phyloP scores from a whole-genome alignment of 148 eudicot species.

The Pharnaceum exiguum region DNA sequence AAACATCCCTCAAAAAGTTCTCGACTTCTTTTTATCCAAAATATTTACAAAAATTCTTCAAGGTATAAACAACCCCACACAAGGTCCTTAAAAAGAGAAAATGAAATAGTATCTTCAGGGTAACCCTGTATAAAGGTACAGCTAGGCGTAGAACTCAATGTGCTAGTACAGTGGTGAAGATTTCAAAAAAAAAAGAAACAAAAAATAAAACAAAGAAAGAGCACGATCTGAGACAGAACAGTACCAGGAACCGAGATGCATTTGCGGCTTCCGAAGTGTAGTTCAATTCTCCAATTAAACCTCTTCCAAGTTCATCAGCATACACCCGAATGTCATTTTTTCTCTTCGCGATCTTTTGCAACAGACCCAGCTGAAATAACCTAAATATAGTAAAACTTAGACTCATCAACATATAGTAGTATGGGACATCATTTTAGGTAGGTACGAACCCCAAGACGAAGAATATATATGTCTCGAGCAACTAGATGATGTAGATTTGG shows the following conservation, averaged over 20 bases:
- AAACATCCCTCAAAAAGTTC: no score
- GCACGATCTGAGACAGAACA: no score
- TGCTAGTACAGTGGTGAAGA: background rate
- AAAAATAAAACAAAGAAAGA: background rate
- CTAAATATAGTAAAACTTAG: constrained; percentile 34
- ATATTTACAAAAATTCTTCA: no score
- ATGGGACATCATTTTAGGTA: constrained; percentile 11
- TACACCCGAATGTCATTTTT: constrained; percentile 78
- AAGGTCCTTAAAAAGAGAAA: no score
- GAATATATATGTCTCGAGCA: constrained; percentile 81
- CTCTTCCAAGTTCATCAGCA: constrained; percentile 98
- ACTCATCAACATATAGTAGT: constrained; percentile 9
- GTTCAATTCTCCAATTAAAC: constrained; percentile 91
- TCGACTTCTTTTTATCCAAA: no score
- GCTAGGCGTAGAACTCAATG: no score
- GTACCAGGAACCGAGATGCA: constrained; percentile 79
- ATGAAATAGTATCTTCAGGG: no score
- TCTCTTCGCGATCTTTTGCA: constrained; percentile 76
- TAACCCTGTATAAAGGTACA: no score
- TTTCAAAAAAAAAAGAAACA: background rate
- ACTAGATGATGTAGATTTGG: constrained; percentile 80
- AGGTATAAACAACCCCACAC: no score
- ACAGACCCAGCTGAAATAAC: constrained; percentile 68
- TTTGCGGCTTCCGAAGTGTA: constrained; percentile 90
- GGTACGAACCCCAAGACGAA: constrained; percentile 92